Percentiles rank a stretch among this genome's conserved stretches.
These are phyloP conservation scores for Nemania sp. DNA, from an alignment of 2,329 filamentous ascomycete genomes.

Conservation along the genomic window DNA sequence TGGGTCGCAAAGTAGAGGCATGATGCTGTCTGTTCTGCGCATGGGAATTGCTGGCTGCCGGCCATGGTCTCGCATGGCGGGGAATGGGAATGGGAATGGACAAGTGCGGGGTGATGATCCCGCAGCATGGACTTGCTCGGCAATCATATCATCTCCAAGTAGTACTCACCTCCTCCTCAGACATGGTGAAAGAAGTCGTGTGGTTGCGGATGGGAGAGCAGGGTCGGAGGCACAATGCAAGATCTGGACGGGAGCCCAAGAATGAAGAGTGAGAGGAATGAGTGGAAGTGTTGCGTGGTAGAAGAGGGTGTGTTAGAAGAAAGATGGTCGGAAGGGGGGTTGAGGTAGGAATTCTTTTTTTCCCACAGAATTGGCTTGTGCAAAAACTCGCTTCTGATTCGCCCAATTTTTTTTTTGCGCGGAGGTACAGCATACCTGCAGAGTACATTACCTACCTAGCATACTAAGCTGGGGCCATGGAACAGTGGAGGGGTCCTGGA, in stretches of 20 bases:
- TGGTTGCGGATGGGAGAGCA: slow-evolving; percentile 26
- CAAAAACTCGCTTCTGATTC: slow-evolving; percentile 33
- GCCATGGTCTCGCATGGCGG: slow-evolving; percentile 32
- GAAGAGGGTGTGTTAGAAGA: slow-evolving; percentile 36
- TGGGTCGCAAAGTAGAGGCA: slow-evolving; percentile 11
- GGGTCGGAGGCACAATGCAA: slow-evolving; percentile 43
- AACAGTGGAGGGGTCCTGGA: not conserved
- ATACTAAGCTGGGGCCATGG: too few relatives aligned
- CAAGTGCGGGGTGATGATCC: slow-evolving; percentile 43
- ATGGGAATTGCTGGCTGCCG: slow-evolving; percentile 16
- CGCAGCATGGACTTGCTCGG: slow-evolving; percentile 11
- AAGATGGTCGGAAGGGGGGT: slow-evolving; percentile 33
- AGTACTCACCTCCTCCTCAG: slow-evolving; percentile 66
- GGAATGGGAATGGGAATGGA: slow-evolving; percentile 33
- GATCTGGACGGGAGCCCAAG: slow-evolving; percentile 42
- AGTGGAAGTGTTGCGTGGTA: slow-evolving; percentile 32
- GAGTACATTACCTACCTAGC: too few relatives aligned
- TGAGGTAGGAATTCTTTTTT: slow-evolving; percentile 34
- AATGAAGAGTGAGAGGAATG: slow-evolving; percentile 41
- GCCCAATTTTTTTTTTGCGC: slow-evolving; percentile 18
- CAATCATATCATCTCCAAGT: not conserved
- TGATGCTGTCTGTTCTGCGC: slow-evolving; percentile 19
- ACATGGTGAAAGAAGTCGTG: slow-evolving; percentile 65
- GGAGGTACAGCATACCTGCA: not conserved
- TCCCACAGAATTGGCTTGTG: slow-evolving; percentile 38